Evolutionary conservation across 2,329 filamentous ascomycete species (phyloP).

Genomic region (Aspergillus uvarum): DNA sequence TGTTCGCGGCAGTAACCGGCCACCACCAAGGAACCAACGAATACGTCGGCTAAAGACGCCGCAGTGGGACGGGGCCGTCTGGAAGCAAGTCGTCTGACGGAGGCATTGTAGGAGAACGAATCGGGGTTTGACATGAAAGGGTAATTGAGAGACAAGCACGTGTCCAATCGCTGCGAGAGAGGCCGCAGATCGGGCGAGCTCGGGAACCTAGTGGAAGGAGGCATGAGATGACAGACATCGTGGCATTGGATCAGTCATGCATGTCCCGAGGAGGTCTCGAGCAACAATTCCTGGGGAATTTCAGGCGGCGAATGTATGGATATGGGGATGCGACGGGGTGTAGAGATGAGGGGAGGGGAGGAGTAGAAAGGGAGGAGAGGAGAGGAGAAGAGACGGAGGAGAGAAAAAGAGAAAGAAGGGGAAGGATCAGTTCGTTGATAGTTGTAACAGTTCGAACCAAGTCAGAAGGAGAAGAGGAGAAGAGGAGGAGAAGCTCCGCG

Average conservation of each 20-base stretch:
- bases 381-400: neutral
- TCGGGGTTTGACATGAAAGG: slow-evolving; percentile 33
- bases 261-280: slow-evolving; percentile 29
- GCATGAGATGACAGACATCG: slow-evolving; percentile 65
- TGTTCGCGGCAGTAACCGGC: slow-evolving; percentile 54
- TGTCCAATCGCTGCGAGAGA: slow-evolving; percentile 45
- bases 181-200: slow-evolving; percentile 51
- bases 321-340: neutral
- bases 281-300: slow-evolving; percentile 8
- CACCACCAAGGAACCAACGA: slow-evolving; percentile 54
- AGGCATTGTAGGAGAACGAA: slow-evolving; percentile 24
- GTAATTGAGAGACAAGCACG: slow-evolving; percentile 22
- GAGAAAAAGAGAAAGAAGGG: neutral
- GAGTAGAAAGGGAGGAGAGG: neutral
- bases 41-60: slow-evolving; percentile 50
- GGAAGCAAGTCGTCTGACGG: slow-evolving; percentile 29
- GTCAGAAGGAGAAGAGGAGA: neutral
- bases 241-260: slow-evolving; percentile 46
- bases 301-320: neutral
- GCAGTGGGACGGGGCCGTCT: slow-evolving; percentile 31
- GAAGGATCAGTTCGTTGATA: no score
- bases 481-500: slow-evolving; percentile 12
- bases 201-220: slow-evolving; percentile 57
- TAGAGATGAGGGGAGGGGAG: neutral
- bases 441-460: no score